Conservation (phyloP, 108 stramenopile genomes). For the Schizochytrium sp. region DNA sequence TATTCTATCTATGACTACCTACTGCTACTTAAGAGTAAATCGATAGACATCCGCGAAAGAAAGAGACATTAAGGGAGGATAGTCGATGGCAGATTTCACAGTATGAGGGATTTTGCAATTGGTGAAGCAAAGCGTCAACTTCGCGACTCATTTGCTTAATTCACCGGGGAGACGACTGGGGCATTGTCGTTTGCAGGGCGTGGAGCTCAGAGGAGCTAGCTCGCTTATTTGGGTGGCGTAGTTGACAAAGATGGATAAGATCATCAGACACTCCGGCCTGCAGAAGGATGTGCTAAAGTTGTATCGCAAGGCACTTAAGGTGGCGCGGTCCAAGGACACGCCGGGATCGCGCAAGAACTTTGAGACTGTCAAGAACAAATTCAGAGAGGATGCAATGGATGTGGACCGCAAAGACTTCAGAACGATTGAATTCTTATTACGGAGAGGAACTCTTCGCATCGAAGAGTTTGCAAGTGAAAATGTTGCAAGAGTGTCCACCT, state of each 20-base stretch:
- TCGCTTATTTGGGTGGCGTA: not conserved
- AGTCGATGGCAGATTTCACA: no score
- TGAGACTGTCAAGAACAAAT: conserved; percentile 39
- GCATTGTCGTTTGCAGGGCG: not conserved
- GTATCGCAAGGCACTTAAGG: not conserved
- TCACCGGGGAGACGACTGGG: no score
- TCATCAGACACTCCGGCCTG: conserved; percentile 48
- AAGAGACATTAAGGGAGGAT: no score
- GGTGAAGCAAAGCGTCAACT: no score
- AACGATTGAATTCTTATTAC: conserved; percentile 45
- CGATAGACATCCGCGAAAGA: no score
- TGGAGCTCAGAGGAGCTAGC: not conserved
- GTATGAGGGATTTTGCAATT: no score
- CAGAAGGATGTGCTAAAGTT: conserved; percentile 22
- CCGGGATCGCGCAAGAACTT: not conserved
- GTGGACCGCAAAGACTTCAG: conserved; percentile 19
- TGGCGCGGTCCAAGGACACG: conserved; percentile 14
- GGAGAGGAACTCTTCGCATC: not conserved
- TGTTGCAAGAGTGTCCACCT: not conserved
- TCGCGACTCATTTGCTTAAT: no score
- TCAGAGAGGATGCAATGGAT: not conserved
- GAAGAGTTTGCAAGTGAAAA: conserved; percentile 1
- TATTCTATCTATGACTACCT: no score
- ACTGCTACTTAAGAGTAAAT: no score
- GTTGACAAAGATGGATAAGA: not conserved